phyloP scores from a whole-genome alignment of 768 basidiomycete species.

The Boletus barrowsii region DNA sequence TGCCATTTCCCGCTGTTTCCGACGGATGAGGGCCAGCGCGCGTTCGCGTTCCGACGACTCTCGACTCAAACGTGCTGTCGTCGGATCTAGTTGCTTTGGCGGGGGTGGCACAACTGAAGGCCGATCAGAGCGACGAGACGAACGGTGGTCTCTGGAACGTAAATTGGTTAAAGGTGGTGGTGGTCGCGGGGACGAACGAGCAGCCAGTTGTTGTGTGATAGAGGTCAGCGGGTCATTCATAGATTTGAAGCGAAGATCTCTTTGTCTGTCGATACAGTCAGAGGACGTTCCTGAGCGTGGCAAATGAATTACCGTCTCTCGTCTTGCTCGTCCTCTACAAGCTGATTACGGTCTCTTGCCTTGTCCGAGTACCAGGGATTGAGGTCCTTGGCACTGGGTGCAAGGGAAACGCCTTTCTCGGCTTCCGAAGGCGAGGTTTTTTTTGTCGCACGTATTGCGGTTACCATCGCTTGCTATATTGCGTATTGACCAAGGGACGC shows the following conservation, averaged over 20 bases:
- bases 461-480: constrained; percentile 42
- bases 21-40: constrained; percentile 65
- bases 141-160: constrained; percentile 18
- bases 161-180: constrained; percentile 9
- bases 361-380: constrained; percentile 70
- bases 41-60: constrained; percentile 75
- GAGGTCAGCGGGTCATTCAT: constrained; percentile 70
- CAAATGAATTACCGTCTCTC: constrained; percentile 36
- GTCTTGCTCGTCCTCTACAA: constrained; percentile 30
- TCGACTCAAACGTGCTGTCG: constrained; percentile 57
- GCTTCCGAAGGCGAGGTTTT: constrained; percentile 48
- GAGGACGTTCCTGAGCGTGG: neutral
- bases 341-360: constrained; percentile 20
- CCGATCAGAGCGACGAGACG: constrained; percentile 5
- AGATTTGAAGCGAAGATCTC: constrained; percentile 62
- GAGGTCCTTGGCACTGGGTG: constrained; percentile 72
- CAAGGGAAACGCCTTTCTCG: constrained; percentile 72
- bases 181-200: constrained; percentile 27
- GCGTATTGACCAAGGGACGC: neutral
- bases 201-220: constrained; percentile 63
- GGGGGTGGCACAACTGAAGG: constrained; percentile 1
- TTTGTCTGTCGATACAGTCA: constrained; percentile 40
- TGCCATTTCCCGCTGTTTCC: constrained; percentile 61
- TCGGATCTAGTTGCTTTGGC: constrained; percentile 40
- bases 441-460: constrained; percentile 47